phyloP scores from a whole-genome alignment of 2,329 filamentous ascomycete species.

The Colletotrichum paranaense region DNA sequence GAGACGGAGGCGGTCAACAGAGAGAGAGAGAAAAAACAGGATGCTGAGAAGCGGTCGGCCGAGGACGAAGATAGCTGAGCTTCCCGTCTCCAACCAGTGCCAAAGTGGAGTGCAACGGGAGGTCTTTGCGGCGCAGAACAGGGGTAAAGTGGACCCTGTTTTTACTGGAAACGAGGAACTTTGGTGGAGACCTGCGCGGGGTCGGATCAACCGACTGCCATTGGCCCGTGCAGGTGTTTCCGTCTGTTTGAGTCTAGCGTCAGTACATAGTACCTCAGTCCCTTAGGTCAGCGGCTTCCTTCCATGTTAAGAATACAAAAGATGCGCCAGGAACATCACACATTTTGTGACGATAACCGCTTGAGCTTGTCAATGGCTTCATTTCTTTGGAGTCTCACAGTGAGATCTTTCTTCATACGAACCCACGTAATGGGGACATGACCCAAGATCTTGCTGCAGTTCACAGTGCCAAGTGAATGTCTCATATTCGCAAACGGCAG shows the following conservation, averaged over 20 bases:
- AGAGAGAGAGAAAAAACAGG: neutral
- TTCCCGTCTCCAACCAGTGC: neutral
- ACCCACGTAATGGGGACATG: neutral
- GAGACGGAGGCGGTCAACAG: conserved; percentile 10
- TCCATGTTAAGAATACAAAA: conserved; percentile 3
- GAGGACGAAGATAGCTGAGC: conserved; percentile 17
- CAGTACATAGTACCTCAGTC: neutral
- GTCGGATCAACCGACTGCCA: conserved; percentile 3
- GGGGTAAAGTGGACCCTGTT: conserved; percentile 14
- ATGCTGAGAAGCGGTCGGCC: conserved; percentile 29
- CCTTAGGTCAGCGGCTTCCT: neutral
- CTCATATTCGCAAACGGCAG: neutral
- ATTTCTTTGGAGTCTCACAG: neutral
- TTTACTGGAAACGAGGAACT: conserved; percentile 24
- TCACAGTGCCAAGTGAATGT: neutral
- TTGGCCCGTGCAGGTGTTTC: neutral
- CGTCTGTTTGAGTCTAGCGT: conserved; percentile 21
- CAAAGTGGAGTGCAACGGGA: too few relatives aligned
- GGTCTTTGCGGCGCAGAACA: conserved; percentile 10
- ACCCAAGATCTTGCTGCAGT: neutral
- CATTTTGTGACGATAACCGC: neutral
- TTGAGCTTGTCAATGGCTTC: neutral
- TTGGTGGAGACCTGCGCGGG: conserved; percentile 19
- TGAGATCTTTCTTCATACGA: neutral
- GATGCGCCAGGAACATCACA: neutral